Base-by-base conservation (phyloP, 768 basidiomycete species). In the Russula sp. region DNA sequence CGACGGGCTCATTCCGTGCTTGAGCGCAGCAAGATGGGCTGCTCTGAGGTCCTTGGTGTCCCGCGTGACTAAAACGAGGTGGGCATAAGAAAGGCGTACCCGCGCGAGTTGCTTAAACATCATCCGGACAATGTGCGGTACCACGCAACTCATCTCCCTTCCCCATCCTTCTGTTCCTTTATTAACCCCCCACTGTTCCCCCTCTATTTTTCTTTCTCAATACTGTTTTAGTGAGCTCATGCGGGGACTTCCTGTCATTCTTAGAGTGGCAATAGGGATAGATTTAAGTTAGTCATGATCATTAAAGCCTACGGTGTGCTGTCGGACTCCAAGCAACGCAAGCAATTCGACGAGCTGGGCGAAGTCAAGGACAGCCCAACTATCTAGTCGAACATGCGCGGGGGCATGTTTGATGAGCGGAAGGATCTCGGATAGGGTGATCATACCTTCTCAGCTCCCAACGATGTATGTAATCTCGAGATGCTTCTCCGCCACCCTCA, bases 191-290 rank as follows among this genome's bases (percentile, higher is more conserved):
- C 25, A 1, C 25, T 29, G 25, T 29, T 3, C 25, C 25, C 25
- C 25, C 3, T 29, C 25, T 29, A 29, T 29, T 29, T 29, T 29
- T 29, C 3, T 29, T 29, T 1, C 25, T n/a, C n/a, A 29, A 29
- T 29, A 3, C 25, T 29, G 25, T 5, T 6, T 34, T 3, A 38
- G 13, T 29, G 25, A 29, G 25, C 25, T 29, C 11, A 42, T 42
- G 6, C 11, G 16, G 25, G 25, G 25, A 42, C 41, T 6, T 42
- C 14, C 8, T 29, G 25, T 29, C 3, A 29, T 29, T 42, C 1
- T 5, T 16, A 91, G 86, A 93, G 95, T 32, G 95, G 95, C 34
- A 90, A 93, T 70, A 94, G 96, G 68, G 96, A 97, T 70, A 89
- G 91, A 67, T 98, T 98, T 83, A 97, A 98, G 73, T 80, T 93